Evolutionary conservation across 2,329 filamentous ascomycete species (phyloP).

Genomic region (Alternaria sp.): DNA sequence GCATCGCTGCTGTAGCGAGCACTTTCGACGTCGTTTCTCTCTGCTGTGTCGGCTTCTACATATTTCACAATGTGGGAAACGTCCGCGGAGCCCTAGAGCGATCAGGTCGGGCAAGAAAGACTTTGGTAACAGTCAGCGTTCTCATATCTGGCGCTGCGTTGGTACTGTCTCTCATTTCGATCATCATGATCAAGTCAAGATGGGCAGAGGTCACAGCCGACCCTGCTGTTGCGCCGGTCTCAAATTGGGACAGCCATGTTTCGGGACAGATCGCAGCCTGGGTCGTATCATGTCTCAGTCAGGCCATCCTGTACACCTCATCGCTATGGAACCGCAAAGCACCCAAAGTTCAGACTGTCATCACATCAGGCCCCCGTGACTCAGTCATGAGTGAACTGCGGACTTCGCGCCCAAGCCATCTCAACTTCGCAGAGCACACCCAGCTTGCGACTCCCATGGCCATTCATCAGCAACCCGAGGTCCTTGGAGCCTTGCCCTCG

Average conservation of each 20-base stretch:
- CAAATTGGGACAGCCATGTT: conserved; percentile 32
- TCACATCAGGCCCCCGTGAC: conserved; percentile 38
- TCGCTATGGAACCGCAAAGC: conserved; percentile 31
- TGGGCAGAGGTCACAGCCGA: conserved; percentile 23
- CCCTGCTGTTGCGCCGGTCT: conserved; percentile 20
- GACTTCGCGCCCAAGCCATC: conserved; percentile 27
- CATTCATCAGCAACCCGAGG: conserved; percentile 3
- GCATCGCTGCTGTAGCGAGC: conserved; percentile 40
- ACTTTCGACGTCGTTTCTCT: conserved; percentile 39
- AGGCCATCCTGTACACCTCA: conserved; percentile 39
- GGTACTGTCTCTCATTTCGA: conserved; percentile 33
- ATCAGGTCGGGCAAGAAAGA: conserved; percentile 22
- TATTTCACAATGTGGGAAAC: conserved; percentile 38
- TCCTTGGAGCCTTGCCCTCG: conserved; percentile 36
- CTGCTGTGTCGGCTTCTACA: conserved; percentile 36
- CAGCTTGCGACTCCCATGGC: conserved; percentile 35
- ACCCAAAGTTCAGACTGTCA: conserved; percentile 24
- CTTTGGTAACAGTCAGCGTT: conserved; percentile 30
- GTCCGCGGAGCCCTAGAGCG: conserved; percentile 30
- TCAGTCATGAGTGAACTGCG: conserved; percentile 46
- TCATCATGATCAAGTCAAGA: conserved; percentile 34
- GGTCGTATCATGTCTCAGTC: conserved; percentile 38
- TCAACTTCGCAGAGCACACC: conserved; percentile 33
- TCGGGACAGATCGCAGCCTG: conserved; percentile 47
- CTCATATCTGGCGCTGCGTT: conserved; percentile 32